phyloP scores from a whole-genome alignment of 2,329 filamentous ascomycete genomes.

The Trichoderma polysporum region DNA sequence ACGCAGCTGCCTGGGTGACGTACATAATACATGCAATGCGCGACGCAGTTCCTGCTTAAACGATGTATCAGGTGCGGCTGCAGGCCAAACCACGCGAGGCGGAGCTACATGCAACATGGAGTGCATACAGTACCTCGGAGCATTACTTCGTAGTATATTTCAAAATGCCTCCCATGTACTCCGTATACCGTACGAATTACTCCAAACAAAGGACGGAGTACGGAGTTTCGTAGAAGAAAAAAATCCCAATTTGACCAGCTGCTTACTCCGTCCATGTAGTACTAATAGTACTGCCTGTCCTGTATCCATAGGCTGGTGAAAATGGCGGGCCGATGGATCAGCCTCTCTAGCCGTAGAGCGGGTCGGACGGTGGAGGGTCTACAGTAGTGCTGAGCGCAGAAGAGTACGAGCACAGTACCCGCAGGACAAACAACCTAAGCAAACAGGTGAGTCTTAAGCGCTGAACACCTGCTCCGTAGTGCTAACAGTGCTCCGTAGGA shows the following conservation, averaged over 20 bases:
- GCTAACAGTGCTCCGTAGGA: neutral
- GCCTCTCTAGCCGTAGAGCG: neutral
- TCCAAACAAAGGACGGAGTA: neutral
- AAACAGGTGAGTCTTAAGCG: no score
- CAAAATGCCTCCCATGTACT: no score
- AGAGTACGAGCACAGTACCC: neutral
- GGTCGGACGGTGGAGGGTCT: slow-evolving; percentile 1
- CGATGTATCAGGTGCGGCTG: slow-evolving; percentile 5
- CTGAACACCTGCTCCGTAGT: no score
- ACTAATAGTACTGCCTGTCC: neutral
- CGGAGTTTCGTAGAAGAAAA: no score
- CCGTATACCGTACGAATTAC: neutral
- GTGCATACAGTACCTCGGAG: neutral
- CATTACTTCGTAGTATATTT: neutral
- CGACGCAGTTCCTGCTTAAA: neutral
- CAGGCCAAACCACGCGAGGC: neutral
- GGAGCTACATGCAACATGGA: neutral
- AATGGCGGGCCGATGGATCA: neutral
- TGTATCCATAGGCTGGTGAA: neutral
- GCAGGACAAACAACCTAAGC: neutral
- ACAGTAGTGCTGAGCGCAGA: neutral
- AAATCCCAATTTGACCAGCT: no score
- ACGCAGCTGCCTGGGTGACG: neutral
- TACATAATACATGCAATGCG: slow-evolving; percentile 2
- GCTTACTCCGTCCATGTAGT: no score